A percentile compares a stretch with the other conserved stretches of the same genome.
Conservation (phyloP, 306 rosid species). For the Begonia loranthoides region DNA sequence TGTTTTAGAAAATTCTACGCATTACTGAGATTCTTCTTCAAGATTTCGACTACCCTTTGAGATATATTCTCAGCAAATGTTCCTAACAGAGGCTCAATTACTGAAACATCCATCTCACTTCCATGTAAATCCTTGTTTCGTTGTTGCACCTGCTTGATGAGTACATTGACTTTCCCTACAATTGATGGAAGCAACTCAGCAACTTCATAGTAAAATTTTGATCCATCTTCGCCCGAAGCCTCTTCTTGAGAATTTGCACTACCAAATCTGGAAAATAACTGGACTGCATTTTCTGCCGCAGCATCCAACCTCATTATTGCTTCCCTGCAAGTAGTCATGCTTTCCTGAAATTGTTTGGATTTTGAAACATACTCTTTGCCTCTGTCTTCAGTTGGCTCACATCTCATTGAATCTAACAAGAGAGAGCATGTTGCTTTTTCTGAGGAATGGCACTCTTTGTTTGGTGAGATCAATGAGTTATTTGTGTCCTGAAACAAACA, state of each 20-base stretch:
- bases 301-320: conserved; percentile 35
- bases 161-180: conserved; percentile 34
- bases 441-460: conserved; percentile 5
- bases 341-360: conserved; percentile 18
- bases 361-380: conserved; percentile 8
- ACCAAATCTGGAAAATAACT: conserved; percentile 21
- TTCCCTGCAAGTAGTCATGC: conserved; percentile 35
- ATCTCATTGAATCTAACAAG: conserved; percentile 16
- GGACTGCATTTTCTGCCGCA: conserved; percentile 35
- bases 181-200: conserved; percentile 36
- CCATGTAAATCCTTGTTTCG: conserved; percentile 18
- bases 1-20: too few relatives aligned
- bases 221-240: conserved; percentile 12
- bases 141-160: conserved; percentile 27
- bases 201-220: conserved; percentile 32
- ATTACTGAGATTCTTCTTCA: conserved; percentile 6
- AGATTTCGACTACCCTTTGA: conserved; percentile 13
- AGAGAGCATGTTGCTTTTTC: conserved; percentile 13
- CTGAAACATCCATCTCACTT: conserved; percentile 8
- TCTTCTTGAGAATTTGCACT: conserved; percentile 16
- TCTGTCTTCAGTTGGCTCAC: conserved; percentile 7
- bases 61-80: conserved; percentile 9
- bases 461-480: conserved; percentile 12
- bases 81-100: conserved; percentile 6
- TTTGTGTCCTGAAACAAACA: conserved; percentile 23